These are phyloP conservation scores for Pseudogymnoascus sp. DNA, from an alignment of 2,329 filamentous ascomycete genomes.

Conservation along the genomic window DNA sequence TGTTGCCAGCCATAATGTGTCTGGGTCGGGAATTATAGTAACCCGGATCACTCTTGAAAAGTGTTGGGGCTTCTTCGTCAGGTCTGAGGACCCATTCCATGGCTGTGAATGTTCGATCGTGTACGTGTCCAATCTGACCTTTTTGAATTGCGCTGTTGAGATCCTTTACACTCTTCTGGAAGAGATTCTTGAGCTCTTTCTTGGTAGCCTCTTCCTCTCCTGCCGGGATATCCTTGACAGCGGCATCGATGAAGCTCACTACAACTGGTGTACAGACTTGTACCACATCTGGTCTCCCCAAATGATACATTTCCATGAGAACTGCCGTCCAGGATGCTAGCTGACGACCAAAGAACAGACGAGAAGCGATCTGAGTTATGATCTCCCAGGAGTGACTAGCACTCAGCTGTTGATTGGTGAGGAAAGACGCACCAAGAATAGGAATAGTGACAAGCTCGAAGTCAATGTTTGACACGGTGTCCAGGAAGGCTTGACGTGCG, in stretches of 20 bases:
- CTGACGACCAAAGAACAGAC: constrained; percentile 19
- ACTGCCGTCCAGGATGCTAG: constrained; percentile 20
- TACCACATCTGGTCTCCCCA: constrained; percentile 20
- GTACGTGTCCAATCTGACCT: background rate
- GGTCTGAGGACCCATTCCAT: background rate
- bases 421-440: background rate
- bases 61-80: background rate
- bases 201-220: background rate
- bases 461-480: background rate
- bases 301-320: constrained; percentile 21
- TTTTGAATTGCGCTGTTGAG: constrained; percentile 2
- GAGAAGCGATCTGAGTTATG: constrained; percentile 18
- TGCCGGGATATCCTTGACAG: constrained; percentile 12
- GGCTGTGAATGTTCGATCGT: constrained; percentile 9
- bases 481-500: background rate
- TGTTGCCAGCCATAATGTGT: constrained; percentile 9
- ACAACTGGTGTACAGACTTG: constrained; percentile 18
- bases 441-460: background rate
- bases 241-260: constrained; percentile 17
- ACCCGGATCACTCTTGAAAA: constrained; percentile 5
- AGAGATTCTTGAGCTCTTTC: constrained; percentile 10
- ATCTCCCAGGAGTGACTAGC: constrained; percentile 13
- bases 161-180: constrained; percentile 8
- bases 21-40: background rate
- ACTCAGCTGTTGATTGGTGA: background rate